Percentiles rank a stretch among this genome's conserved stretches.
Evolutionary conservation across 257 asterid species (phyloP).

Genomic region (Asclepias syriaca): DNA sequence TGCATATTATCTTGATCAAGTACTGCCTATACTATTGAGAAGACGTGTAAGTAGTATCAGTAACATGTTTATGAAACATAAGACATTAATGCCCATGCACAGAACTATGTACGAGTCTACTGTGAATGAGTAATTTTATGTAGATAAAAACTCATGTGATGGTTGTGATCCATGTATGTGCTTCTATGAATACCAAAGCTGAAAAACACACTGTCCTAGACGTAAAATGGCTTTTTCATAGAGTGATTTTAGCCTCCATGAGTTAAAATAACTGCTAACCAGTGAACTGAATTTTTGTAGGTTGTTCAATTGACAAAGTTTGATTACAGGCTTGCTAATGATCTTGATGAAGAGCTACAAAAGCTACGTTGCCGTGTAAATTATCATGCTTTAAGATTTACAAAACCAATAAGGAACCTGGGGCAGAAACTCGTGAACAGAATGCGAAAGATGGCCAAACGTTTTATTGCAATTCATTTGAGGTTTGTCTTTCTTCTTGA

Average conservation of each 20-base stretch:
- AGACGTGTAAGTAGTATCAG: conserved; percentile 62
- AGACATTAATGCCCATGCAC: neutral
- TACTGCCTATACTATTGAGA: conserved; percentile 79
- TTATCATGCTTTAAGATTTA: conserved; percentile 88
- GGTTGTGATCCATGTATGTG: neutral
- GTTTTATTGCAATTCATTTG: conserved; percentile 88
- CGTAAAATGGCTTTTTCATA: conserved; percentile 1
- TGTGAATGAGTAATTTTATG: neutral
- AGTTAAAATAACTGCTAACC: conserved; percentile 4
- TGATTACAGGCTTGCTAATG: conserved; percentile 89
- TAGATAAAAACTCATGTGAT: neutral
- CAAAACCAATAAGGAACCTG: conserved; percentile 67
- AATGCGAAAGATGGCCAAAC: conserved; percentile 79
- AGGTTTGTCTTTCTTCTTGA: conserved; percentile 45
- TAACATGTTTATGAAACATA: neutral
- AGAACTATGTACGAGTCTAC: neutral
- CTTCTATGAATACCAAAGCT: neutral
- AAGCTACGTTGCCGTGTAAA: conserved; percentile 92
- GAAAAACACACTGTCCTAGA: neutral
- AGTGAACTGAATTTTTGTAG: conserved; percentile 40
- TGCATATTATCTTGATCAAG: conserved; percentile 94
- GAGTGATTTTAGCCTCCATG: neutral
- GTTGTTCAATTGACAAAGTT: conserved; percentile 98
- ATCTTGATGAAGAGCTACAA: conserved; percentile 83
- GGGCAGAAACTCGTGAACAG: conserved; percentile 77